Percentiles rank a stretch among this genome's conserved stretches.
Conservation (phyloP, 2,329 filamentous ascomycete species). For the Pseudocercospora fuligena region DNA sequence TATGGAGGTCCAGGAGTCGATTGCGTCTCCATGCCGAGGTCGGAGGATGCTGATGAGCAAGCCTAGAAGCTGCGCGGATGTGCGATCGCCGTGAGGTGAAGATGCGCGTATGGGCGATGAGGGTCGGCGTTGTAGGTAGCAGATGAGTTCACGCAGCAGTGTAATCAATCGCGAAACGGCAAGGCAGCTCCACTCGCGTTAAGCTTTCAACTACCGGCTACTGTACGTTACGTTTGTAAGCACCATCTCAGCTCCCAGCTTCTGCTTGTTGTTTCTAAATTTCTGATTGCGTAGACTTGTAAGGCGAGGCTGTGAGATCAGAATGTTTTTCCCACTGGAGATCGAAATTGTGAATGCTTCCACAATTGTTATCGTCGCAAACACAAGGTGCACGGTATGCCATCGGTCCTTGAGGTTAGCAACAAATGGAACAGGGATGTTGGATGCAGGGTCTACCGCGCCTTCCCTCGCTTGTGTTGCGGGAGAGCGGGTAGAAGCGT, state of each 20-base stretch:
- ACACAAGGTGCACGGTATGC: neutral
- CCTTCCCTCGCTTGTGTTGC: too few species aligned
- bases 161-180: neutral
- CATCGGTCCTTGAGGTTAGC: too few species aligned
- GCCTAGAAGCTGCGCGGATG: neutral
- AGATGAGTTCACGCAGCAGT: neutral
- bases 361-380: too few species aligned
- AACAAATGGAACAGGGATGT: too few species aligned
- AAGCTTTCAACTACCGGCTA: neutral
- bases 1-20: neutral
- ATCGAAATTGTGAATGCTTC: neutral
- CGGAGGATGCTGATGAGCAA: neutral
- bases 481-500: neutral
- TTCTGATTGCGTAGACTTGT: neutral
- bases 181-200: neutral
- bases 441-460: neutral
- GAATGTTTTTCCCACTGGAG: too few species aligned
- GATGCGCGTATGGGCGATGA: neutral
- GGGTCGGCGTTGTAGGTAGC: neutral
- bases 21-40: slow-evolving; percentile 4
- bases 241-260: neutral
- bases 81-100: neutral
- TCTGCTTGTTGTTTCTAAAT: neutral
- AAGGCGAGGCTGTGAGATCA: too few species aligned
- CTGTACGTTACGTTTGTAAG: neutral